Evolutionary conservation across 1,139 yeast genomes (phyloP).

Genomic region (Geotrichum macrosporum): DNA sequence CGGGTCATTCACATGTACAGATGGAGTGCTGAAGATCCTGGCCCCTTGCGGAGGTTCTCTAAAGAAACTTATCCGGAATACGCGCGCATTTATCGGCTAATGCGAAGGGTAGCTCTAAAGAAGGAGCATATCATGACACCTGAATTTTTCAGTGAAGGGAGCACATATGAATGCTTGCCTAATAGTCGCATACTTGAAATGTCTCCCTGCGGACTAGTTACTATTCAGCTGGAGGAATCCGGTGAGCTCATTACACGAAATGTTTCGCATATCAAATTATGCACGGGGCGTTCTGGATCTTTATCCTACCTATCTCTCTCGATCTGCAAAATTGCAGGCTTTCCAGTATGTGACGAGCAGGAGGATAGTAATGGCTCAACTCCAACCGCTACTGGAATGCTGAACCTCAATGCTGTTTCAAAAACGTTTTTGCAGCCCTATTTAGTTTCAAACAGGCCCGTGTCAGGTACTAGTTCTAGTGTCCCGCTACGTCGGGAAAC

Average conservation of each 20-base stretch:
- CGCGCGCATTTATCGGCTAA: conserved; percentile 30
- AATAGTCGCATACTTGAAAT: conserved; percentile 29
- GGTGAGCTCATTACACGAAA: conserved; percentile 22
- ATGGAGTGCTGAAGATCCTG: conserved; percentile 29
- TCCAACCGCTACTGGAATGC: not conserved
- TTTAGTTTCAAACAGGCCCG: conserved; percentile 1
- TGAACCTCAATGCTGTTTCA: conserved; percentile 10
- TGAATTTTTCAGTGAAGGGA: conserved; percentile 9
- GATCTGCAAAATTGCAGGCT: conserved; percentile 17
- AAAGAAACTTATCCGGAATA: conserved; percentile 38
- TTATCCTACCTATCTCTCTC: conserved; percentile 26
- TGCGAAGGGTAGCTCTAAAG: conserved; percentile 26
- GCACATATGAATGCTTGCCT: conserved; percentile 33
- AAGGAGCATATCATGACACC: conserved; percentile 4
- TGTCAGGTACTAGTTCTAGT: not conserved
- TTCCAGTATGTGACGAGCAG: conserved; percentile 3
- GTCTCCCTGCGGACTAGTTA: conserved; percentile 26
- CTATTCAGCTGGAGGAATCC: conserved; percentile 22
- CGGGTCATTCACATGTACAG: conserved; percentile 32
- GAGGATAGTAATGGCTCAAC: too few relatives aligned
- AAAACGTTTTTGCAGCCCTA: conserved; percentile 15
- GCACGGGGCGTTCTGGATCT: conserved; percentile 35
- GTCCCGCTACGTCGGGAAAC: not conserved
- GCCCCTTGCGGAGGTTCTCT: conserved; percentile 34
- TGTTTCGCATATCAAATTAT: conserved; percentile 26